Evolutionary conservation across 345 rosid genomes (phyloP), one percentile per base, ranked within the genome.

Genomic region (Rhizophora mangle): DNA sequence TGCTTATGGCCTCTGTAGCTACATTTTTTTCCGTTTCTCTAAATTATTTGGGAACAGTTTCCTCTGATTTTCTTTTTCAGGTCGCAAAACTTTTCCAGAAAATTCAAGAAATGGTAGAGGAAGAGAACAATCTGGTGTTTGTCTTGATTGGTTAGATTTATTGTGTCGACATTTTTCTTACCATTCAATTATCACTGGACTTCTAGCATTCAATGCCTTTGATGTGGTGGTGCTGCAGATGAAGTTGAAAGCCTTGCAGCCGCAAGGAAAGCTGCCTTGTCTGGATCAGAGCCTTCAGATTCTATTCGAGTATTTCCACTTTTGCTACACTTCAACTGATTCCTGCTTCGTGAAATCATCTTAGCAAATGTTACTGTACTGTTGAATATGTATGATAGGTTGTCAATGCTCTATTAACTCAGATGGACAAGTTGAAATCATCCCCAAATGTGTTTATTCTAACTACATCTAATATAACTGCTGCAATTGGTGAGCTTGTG

Each of bases 211-310:
- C 53, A 58, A 53, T 68, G 62, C 27, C 56, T 49, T 73, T 58
- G 72, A 70, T 34, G 60, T 81, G 77, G 20, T 76, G 67, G 66
- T 79, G 55, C 47, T 77, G 81, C 90, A 95, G 99, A 92, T 90
- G 99, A 95, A 86, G 99, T 95, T 69, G 98, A 95, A 88, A 95
- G 99, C 77, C 99, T 95, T 72, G 99, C 99, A 64, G 97, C 98
- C 53, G 94, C 98, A 57, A 83, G 98, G 67, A 92, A 92, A 78
- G 96, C 98, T 75, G 99, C 98, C 65, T 76, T 95, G 79, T 95
- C 97, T 71, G 98, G 98, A 67, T 95, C 99, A 47, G 98, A 95
- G 72, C 99, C 99, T 80, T 92, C 99, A 72, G 99, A 95, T 86
- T 92, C 99, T 31, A 92, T 95, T 67, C 82, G 99, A 82, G 96